These are phyloP conservation scores for Eucalyptus curtisii DNA, from an alignment of 345 rosid genomes.

Conservation along the genomic window DNA sequence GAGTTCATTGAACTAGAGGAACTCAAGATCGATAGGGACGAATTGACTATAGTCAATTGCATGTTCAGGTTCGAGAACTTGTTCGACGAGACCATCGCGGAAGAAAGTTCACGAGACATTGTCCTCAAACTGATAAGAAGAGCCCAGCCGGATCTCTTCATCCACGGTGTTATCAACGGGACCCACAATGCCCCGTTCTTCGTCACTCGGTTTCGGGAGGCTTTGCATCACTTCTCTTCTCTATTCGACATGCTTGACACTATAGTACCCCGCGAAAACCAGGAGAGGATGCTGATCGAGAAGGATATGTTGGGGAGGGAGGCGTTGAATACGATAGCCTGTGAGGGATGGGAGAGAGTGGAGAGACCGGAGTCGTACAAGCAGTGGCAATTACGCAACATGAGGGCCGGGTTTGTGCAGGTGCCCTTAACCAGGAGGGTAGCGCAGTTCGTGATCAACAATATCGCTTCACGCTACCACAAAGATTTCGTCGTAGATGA, in stretches of 20 bases:
- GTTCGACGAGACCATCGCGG: not conserved
- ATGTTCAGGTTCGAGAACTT: not conserved
- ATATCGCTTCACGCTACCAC: not conserved
- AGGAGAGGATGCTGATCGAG: not conserved
- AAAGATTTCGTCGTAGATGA: not conserved
- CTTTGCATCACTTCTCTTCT: not conserved
- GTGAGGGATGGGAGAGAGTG: not conserved
- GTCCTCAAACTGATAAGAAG: not conserved
- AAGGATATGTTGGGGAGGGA: not conserved
- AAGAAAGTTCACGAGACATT: not conserved
- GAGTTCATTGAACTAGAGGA: not conserved
- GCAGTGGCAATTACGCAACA: not conserved
- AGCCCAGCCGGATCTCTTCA: not conserved
- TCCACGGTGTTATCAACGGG: not conserved
- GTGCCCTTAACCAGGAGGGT: not conserved
- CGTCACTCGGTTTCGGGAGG: not conserved
- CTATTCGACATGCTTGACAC: not conserved
- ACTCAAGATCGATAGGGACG: not conserved
- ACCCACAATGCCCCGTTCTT: not conserved
- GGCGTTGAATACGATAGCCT: not conserved
- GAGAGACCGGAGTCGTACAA: not conserved
- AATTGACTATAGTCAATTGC: not conserved
- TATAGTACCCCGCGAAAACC: not conserved
- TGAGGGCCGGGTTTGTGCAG: constrained; percentile 1
- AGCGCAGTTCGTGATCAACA: not conserved